Conservation (phyloP, 2,329 filamentous ascomycete species). For the Epichloe hybrida region DNA sequence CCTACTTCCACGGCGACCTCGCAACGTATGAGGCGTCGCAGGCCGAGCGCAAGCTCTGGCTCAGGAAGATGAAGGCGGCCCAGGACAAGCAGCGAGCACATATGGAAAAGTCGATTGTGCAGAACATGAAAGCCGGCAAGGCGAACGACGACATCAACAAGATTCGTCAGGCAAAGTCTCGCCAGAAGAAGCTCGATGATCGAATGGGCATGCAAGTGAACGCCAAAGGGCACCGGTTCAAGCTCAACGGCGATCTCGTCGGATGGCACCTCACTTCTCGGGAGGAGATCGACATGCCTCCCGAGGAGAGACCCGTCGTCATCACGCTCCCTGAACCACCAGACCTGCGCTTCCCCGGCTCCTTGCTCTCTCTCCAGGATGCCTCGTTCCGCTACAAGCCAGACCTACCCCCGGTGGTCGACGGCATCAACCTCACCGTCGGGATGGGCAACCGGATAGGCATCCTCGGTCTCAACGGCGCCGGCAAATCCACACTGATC, state of each 20-base stretch:
- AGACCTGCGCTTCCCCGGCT: conserved; percentile 61
- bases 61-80: conserved; percentile 66
- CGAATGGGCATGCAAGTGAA: conserved; percentile 64
- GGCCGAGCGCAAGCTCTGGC: conserved; percentile 52
- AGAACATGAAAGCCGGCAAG: conserved; percentile 62
- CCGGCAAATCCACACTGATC: conserved; percentile 69
- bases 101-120: conserved; percentile 63
- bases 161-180: conserved; percentile 69
- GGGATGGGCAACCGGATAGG: conserved; percentile 63
- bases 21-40: conserved; percentile 56
- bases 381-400: conserved; percentile 49
- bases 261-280: conserved; percentile 48
- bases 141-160: conserved; percentile 74
- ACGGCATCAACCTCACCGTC: conserved; percentile 53
- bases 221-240: conserved; percentile 61
- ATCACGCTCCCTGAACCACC: conserved; percentile 48
- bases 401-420: conserved; percentile 31
- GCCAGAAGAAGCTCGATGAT: conserved; percentile 75
- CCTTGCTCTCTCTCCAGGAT: conserved; percentile 58
- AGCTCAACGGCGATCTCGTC: conserved; percentile 59
- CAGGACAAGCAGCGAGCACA: conserved; percentile 71
- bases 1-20: conserved; percentile 64
- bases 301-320: conserved; percentile 43
- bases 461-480: conserved; percentile 66
- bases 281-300: conserved; percentile 58